Evolutionary conservation across 1,284 basidiomycete genomes (phyloP).

Genomic region (Malassezia restricta): DNA sequence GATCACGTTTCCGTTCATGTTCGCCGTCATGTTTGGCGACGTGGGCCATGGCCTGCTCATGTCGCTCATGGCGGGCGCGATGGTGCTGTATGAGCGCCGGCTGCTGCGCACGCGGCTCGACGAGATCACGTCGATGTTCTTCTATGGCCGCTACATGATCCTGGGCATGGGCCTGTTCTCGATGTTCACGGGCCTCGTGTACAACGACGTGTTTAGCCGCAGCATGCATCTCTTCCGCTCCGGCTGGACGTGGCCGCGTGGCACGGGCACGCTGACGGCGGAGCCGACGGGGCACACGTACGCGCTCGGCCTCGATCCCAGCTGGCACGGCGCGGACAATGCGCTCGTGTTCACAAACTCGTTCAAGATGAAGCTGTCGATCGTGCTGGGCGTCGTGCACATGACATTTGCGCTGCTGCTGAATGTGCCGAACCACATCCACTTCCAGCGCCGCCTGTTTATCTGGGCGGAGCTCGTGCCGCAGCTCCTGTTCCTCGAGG

Average conservation of each 20-base stretch:
- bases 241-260: conserved; percentile 69
- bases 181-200: conserved; percentile 82
- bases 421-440: conserved; percentile 86
- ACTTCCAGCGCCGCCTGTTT: conserved; percentile 71
- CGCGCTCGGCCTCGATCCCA: conserved; percentile 86
- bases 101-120: conserved; percentile 64
- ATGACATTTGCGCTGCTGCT: conserved; percentile 97
- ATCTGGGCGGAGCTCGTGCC: conserved; percentile 92
- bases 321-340: conserved; percentile 90
- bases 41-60: conserved; percentile 89
- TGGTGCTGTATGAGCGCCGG: conserved; percentile 75
- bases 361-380: conserved; percentile 99
- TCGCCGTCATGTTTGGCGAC: conserved; percentile 99
- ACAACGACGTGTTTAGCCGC: conserved; percentile 98
- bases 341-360: conserved; percentile 89
- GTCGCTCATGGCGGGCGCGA: conserved; percentile 61
- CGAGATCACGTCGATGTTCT: conserved; percentile 83
- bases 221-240: conserved; percentile 76
- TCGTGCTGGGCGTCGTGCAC: conserved; percentile 90
- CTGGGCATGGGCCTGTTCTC: conserved; percentile 92
- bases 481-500: conserved; percentile 91
- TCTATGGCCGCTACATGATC: conserved; percentile 96
- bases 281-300: conserved; percentile 57
- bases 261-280: conserved; percentile 26
- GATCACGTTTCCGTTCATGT: conserved; percentile 94